These are phyloP conservation scores for Metarhizium rileyi DNA, from an alignment of 2,329 filamentous ascomycete genomes.

Conservation along the genomic window DNA sequence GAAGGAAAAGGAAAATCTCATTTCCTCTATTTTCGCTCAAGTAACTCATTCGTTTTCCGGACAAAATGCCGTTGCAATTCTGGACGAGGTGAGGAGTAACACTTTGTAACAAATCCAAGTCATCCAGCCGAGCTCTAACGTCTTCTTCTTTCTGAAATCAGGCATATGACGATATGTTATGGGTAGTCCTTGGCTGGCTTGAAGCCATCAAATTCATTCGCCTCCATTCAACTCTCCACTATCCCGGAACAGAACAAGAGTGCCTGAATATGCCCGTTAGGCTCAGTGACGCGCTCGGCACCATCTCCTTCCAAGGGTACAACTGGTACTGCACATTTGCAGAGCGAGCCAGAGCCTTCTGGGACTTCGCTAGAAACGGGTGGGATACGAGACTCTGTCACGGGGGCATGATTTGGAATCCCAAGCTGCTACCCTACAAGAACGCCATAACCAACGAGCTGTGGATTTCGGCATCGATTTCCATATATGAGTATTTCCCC, in stretches of 20 bases:
- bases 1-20: slow-evolving; percentile 61
- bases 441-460: slow-evolving; percentile 95
- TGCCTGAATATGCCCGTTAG: slow-evolving; percentile 6
- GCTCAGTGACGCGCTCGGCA: slow-evolving; percentile 12
- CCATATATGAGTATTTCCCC: slow-evolving; percentile 85
- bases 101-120: background rate
- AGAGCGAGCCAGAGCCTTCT: slow-evolving; percentile 76
- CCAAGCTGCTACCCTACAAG: slow-evolving; percentile 72
- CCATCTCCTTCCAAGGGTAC: slow-evolving; percentile 61
- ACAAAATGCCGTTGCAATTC: slow-evolving; percentile 66
- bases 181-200: slow-evolving; percentile 89
- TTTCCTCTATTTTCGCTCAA: slow-evolving; percentile 75
- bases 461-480: slow-evolving; percentile 72
- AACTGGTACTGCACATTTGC: slow-evolving; percentile 70
- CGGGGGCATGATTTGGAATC: slow-evolving; percentile 90
- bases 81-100: slow-evolving; percentile 37
- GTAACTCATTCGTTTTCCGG: slow-evolving; percentile 73
- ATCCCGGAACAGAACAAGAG: slow-evolving; percentile 22
- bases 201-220: slow-evolving; percentile 70
- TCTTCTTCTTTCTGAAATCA: slow-evolving; percentile 21
- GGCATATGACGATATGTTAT: slow-evolving; percentile 90
- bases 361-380: slow-evolving; percentile 66
- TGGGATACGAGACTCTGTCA: slow-evolving; percentile 76
- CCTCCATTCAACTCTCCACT: slow-evolving; percentile 57
- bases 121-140: background rate